Evolutionary conservation across 345 rosid genomes (phyloP).

Genomic region (Hypericum perforatum): DNA sequence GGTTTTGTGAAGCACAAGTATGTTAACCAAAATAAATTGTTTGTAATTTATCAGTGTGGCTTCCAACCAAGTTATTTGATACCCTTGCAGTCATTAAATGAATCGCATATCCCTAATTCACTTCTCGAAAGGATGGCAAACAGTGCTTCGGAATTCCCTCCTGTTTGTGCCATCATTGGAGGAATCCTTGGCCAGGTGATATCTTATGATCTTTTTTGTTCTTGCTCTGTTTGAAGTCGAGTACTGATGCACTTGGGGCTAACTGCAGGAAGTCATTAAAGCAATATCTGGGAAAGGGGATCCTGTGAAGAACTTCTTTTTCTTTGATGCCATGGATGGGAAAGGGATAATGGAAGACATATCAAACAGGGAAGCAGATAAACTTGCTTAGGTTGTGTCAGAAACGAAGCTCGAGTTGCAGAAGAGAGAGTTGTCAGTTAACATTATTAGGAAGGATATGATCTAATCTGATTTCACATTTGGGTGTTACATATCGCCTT

Average conservation of each 20-base stretch:
- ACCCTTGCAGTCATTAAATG: constrained; percentile 40
- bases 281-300: background rate
- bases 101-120: constrained; percentile 48
- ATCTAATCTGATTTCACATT: no score
- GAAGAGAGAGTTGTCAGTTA: no score
- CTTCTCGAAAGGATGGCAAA: constrained; percentile 63
- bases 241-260: no score
- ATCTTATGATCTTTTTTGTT: constrained; percentile 3
- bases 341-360: background rate
- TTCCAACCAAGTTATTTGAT: constrained; percentile 3
- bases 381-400: background rate
- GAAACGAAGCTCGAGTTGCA: background rate
- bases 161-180: constrained; percentile 86
- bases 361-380: background rate
- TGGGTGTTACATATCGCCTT: no score
- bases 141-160: constrained; percentile 54
- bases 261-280: background rate
- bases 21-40: constrained; percentile 3
- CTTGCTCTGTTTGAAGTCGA: background rate
- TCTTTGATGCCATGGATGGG: background rate
- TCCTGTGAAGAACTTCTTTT: background rate
- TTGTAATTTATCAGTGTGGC: background rate
- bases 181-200: constrained; percentile 89
- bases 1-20: constrained; percentile 70
- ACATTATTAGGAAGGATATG: no score